These are phyloP conservation scores for Kurtzmaniella cleridarum DNA, from an alignment of 805 yeast genomes.

Conservation along the genomic window DNA sequence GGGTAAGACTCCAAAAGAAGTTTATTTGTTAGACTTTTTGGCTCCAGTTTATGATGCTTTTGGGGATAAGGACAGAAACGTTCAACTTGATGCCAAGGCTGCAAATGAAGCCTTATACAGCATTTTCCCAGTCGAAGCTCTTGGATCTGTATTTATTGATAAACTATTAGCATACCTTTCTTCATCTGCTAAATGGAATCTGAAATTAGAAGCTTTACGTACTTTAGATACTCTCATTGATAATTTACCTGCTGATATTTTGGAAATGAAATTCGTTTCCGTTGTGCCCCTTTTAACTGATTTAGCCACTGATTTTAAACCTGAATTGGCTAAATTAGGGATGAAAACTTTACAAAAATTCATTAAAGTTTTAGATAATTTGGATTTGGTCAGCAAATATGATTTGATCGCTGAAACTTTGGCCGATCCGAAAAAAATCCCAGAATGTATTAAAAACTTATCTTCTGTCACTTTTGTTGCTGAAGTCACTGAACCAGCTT, in stretches of 20 bases:
- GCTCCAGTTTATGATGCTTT: constrained; percentile 62
- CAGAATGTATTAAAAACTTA: constrained; percentile 81
- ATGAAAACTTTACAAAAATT: constrained; percentile 61
- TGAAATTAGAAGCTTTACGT: constrained; percentile 75
- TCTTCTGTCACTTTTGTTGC: constrained; percentile 96
- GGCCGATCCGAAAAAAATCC: constrained; percentile 84
- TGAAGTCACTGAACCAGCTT: constrained; percentile 95
- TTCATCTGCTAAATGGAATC: constrained; percentile 90
- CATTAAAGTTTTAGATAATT: constrained; percentile 82
- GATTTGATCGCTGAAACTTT: constrained; percentile 80
- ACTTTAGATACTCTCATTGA: constrained; percentile 68
- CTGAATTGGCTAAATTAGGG: constrained; percentile 88
- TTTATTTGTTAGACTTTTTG: constrained; percentile 61
- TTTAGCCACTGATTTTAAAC: constrained; percentile 91
- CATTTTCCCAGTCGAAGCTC: constrained; percentile 70
- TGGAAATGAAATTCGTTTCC: constrained; percentile 74
- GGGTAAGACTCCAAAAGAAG: constrained; percentile 69
- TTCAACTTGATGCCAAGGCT: constrained; percentile 79
- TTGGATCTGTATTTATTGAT: constrained; percentile 64
- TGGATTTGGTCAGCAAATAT: constrained; percentile 83
- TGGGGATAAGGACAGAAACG: constrained; percentile 84
- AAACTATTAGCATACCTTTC: constrained; percentile 57
- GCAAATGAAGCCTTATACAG: constrained; percentile 69
- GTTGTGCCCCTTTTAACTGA: constrained; percentile 84
- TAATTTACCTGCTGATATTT: constrained; percentile 77